Evolutionary conservation across 2,329 filamentous ascomycete species (phyloP), one percentile per base, ranked within the genome.

Genomic region (Whalleya microplaca): DNA sequence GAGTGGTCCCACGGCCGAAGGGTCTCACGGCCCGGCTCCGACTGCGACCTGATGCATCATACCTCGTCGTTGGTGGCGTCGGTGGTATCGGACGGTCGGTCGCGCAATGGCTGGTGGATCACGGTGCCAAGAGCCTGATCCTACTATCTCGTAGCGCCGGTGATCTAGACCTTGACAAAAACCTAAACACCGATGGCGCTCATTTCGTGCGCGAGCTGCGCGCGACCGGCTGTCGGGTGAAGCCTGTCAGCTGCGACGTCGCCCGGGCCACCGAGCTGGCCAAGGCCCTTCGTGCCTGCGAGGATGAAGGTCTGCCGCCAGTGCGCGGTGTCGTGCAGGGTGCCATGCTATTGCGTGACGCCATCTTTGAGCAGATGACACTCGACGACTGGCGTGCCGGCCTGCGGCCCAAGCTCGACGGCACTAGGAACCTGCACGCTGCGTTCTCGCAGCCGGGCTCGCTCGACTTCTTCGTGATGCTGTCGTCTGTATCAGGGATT

Each of bases 321-420:
- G 67, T 79, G 16, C 59, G 66, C 16, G 77, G 77, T n/a, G 64
- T 78, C 8, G 63, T 80, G 14, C 75, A 78, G 27, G 63, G 64
- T 4, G 72, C 73, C 1, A 75, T 77, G 73, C 71, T 77, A 2
- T 58, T 72, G 4, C 29, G 47, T 21, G 56, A 59, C 14, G 8
- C 29, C 16, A 46, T 54, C 23, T 45, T 66, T 2, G 54, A 58
- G 41, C 40, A 58, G 14, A 65, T 66, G 59, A 58, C 45, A 10
- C 37, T 51, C 7, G 51, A 53, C 1, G 55, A 63, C 23, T 65
- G 32, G 9, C 43, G 46, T 16, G 43, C 47, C 12, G 27, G 40
- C 8, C 7, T 63, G 7, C 37, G n/a, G 10, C 58, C 63, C 14
- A 64, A 62, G 42, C 29, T 60, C 6, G 21, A 56, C 18, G 59